A percentile compares a stretch with the other conserved stretches of the same genome.
These are phyloP conservation scores for Russula earlei DNA, from an alignment of 768 basidiomycete genomes.

Conservation along the genomic window DNA sequence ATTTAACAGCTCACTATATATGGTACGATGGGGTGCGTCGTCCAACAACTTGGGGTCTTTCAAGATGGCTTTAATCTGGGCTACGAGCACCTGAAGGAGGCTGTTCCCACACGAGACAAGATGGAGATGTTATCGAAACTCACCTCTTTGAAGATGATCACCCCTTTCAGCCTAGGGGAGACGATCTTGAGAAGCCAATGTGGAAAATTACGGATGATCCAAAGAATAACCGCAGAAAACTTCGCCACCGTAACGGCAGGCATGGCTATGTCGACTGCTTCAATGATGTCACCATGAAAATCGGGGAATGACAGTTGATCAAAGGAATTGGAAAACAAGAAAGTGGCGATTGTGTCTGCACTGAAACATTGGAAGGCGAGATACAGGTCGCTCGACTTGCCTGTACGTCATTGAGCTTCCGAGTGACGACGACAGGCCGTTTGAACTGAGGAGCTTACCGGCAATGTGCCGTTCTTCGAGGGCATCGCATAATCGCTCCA, in stretches of 20 bases:
- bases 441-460: neutral
- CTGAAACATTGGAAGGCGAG: constrained; percentile 35
- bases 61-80: neutral
- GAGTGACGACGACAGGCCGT: too few species aligned
- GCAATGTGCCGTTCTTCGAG: constrained; percentile 7
- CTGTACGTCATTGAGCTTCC: neutral
- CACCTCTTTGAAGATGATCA: neutral
- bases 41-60: neutral
- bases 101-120: neutral
- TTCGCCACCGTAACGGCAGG: constrained; percentile 20
- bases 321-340: constrained; percentile 31
- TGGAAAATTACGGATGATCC: neutral
- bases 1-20: constrained; percentile 7
- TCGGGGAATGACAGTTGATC: constrained; percentile 27
- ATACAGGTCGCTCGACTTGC: constrained; percentile 29
- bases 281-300: constrained; percentile 30
- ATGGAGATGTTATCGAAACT: neutral
- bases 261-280: constrained; percentile 26
- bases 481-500: constrained; percentile 25
- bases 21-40: constrained; percentile 8
- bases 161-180: neutral
- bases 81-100: neutral
- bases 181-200: neutral
- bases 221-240: neutral
- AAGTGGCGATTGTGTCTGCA: constrained; percentile 36